Evolutionary conservation across 768 basidiomycete species (phyloP).

Genomic region (Tubosaeta brunneosetosa): DNA sequence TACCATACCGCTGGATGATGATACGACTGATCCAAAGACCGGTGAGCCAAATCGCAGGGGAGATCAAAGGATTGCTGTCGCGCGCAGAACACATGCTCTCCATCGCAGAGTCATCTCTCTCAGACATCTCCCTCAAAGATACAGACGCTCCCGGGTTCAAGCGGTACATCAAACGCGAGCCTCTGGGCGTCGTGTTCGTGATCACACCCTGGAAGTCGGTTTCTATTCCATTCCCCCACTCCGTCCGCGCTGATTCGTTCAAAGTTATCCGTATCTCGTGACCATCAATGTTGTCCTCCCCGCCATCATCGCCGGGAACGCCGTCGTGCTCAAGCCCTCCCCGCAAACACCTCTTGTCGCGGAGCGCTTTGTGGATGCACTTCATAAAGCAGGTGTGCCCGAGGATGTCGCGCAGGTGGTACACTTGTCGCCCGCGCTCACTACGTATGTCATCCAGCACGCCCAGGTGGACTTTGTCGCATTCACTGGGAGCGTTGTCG

Average conservation of each 20-base stretch:
- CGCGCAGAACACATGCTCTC: slow-evolving; percentile 81
- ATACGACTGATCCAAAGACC: slow-evolving; percentile 47
- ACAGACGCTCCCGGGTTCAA: slow-evolving; percentile 82
- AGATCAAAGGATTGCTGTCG: slow-evolving; percentile 76
- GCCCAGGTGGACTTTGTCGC: slow-evolving; percentile 71
- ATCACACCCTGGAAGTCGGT: slow-evolving; percentile 92
- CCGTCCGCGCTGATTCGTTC: not conserved
- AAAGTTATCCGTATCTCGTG: slow-evolving; percentile 83
- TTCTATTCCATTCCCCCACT: not conserved
- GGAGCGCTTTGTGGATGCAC: slow-evolving; percentile 69
- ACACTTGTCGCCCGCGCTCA: slow-evolving; percentile 64
- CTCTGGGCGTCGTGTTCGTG: slow-evolving; percentile 83
- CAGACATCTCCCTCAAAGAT: slow-evolving; percentile 67
- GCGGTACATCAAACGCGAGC: slow-evolving; percentile 77
- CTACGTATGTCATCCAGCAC: slow-evolving; percentile 58
- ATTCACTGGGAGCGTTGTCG: slow-evolving; percentile 86
- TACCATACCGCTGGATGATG: not conserved
- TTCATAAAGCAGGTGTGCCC: slow-evolving; percentile 77
- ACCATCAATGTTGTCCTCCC: slow-evolving; percentile 91
- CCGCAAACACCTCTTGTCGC: slow-evolving; percentile 92
- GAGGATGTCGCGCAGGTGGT: slow-evolving; percentile 67
- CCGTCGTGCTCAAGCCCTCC: slow-evolving; percentile 90
- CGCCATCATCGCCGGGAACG: slow-evolving; percentile 84
- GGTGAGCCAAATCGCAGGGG: slow-evolving; percentile 69
- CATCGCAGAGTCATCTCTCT: slow-evolving; percentile 71